Base-by-base conservation (phyloP, 768 basidiomycete genomes). In the Termitomyces sp. region DNA sequence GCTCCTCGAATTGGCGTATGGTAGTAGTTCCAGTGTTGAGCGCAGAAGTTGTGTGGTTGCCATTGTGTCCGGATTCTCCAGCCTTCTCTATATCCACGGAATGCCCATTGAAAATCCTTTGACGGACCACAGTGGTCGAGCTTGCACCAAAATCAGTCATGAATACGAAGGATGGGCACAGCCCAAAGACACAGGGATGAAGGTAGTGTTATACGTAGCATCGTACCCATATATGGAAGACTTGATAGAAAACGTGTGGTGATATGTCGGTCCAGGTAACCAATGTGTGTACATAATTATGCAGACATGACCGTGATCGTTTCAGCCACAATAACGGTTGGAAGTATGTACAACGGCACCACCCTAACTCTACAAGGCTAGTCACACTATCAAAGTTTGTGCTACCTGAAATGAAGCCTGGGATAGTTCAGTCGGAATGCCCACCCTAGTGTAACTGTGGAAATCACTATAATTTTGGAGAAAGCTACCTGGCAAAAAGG, bases 61-160 rank as follows among this genome's bases (percentile, higher is more conserved):
- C 51, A 37, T 37, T 37, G 51, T 16, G 36, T 28, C 26, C 15
- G 18, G 31, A 34, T 16, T 44, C 34, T 18, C 31, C 45, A 16
- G 56, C 56, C 39, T 60, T 63, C 48, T 63, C 62, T 4, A 60
- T 54, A 42, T 63, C 62, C 22, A 60, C 41, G 20, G 49, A 34
- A 16, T 45, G 42, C 9, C 62, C 62, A 33, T 48, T 58, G 51
- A 57, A 58, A 15, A 51, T 60, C 56, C 62, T 57, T 22, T 60
- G 62, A 15, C 59, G 62, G 24, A 54, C 24, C 29, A 31, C 29
- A 9, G 20, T 31, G 2, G 41, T 31, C 33, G 53, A 26, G 33
- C 29, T 34, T 20, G 22, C 1, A 6, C 42, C 18, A 13, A 52
- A n/a, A 34, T 54, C 53, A 54, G 29, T 8, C 53, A 54, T 54